A percentile compares a stretch with the other conserved stretches of the same genome.
Conservation (phyloP, 306 rosid species). For the Dalbergia cochinchinensis region DNA sequence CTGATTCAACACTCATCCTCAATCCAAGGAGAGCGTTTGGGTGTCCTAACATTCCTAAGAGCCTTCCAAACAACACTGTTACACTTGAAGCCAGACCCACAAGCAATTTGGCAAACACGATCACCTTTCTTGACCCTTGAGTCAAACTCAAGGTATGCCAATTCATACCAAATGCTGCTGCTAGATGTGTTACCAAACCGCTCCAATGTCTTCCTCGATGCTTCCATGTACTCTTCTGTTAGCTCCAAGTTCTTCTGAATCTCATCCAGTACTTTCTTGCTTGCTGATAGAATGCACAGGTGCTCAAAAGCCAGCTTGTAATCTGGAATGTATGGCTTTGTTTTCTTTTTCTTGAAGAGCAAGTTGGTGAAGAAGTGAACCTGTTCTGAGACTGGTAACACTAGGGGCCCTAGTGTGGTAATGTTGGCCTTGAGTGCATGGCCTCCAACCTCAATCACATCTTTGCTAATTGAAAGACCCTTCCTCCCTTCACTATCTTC, state of each 20-base stretch:
- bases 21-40: slow-evolving; percentile 63
- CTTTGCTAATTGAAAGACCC: slow-evolving; percentile 60
- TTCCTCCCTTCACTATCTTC: slow-evolving; percentile 63
- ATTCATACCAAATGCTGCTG: slow-evolving; percentile 76
- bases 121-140: slow-evolving; percentile 57
- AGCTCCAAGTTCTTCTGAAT: slow-evolving; percentile 62
- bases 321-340: slow-evolving; percentile 61
- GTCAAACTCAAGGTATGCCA: slow-evolving; percentile 65
- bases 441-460: slow-evolving; percentile 60
- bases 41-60: slow-evolving; percentile 48
- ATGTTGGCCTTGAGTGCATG: slow-evolving; percentile 65
- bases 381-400: slow-evolving; percentile 67
- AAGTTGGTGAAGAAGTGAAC: slow-evolving; percentile 60
- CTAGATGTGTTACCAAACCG: slow-evolving; percentile 79
- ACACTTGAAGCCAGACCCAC: slow-evolving; percentile 64
- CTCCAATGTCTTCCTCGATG: slow-evolving; percentile 72
- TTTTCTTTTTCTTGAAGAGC: slow-evolving; percentile 47
- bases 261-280: slow-evolving; percentile 71
- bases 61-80: slow-evolving; percentile 69
- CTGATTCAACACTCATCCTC: slow-evolving; percentile 22
- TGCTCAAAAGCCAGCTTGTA: slow-evolving; percentile 69
- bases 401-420: slow-evolving; percentile 64
- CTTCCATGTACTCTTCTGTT: slow-evolving; percentile 68
- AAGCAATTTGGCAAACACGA: slow-evolving; percentile 65
- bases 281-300: slow-evolving; percentile 58